Base-by-base conservation (phyloP, 108 stramenopile genomes). In the Parietichytrium sp. region DNA sequence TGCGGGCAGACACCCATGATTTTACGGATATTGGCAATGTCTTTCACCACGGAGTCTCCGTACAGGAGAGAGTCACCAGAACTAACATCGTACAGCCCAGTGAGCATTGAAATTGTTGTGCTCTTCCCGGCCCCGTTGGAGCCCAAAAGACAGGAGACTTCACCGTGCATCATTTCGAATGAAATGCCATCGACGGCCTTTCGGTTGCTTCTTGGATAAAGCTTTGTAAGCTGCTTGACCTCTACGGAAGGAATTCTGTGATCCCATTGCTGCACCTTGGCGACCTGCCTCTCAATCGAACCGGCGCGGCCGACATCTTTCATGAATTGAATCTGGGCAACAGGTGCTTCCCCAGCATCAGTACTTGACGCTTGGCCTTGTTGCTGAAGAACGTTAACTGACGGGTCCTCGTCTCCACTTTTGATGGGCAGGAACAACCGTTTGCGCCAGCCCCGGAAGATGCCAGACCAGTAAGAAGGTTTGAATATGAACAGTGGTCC, bases 161-260 rank as follows among this genome's bases (percentile, higher is more conserved):
- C 93, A n/a, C 92, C 93, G 31, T 84, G 89, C 83, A 92, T 94
- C 89, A 98, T 90, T 10, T 89, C 85, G 79, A 98, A 80, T 54
- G 86, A 93, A 53, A 98, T 83, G 45, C 92, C 86, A 47, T 93
- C 89, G 8, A 98, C 96, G 20, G 96, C 98, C 81, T 95, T 95
- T 20, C 13, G 61, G 10, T 72, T 72, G 33, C 36, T 20, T 7
- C 61, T 42, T 33, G 38, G 38, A 25, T 72, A 72, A 6, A 45
- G 10, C 3, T 72, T 72, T 1, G 61, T 72, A 0, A 72, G 61
- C 20, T 45, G 10, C 42, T 72, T 72, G 2, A 72, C 45, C 20
- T 72, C 61, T 25, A 72, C 54, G 47, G 54, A 33, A 4, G 51
- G 51, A 29, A 54, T 27, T 3, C 36, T 31, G n/a, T 38, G 29